Evolutionary conservation across 192 early-diverging fungal genomes (phyloP).

Genomic region (Dispira simplex): DNA sequence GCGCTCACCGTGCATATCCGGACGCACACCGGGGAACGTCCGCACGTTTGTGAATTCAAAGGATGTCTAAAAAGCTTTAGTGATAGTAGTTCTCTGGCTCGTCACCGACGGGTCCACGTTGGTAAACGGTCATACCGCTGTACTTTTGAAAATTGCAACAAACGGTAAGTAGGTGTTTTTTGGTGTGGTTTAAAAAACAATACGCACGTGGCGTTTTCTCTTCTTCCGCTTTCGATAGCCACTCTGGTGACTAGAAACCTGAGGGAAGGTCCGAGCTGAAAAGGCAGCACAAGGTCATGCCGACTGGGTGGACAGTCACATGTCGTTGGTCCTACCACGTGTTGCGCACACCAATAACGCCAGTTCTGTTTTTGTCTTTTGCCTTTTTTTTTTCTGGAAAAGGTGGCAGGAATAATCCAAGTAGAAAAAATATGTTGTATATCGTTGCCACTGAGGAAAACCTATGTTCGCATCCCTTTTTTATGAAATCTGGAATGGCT

Average conservation of each 20-base stretch:
- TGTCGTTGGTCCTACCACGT: no score
- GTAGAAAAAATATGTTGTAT: no score
- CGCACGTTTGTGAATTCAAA: conserved; percentile 12
- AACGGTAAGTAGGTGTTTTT: conserved; percentile 4
- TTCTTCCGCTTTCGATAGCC: background rate
- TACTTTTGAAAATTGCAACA: conserved; percentile 24
- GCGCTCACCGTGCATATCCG: conserved; percentile 40
- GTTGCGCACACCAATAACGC: no score
- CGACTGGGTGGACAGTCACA: background rate
- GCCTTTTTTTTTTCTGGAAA: no score
- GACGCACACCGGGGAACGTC: conserved; percentile 37
- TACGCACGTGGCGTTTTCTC: background rate
- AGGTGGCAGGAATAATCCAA: no score
- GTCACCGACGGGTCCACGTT: conserved; percentile 15
- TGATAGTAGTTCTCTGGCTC: conserved; percentile 16
- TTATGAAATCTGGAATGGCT: no score
- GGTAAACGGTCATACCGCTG: conserved; percentile 10
- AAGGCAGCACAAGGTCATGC: background rate
- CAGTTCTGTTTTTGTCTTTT: no score
- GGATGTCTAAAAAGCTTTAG: conserved; percentile 16
- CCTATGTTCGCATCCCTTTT: no score
- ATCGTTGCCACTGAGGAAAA: no score
- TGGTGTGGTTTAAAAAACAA: background rate
- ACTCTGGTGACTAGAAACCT: background rate
- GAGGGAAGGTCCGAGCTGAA: background rate